A percentile compares a stretch with the other conserved stretches of the same genome.
phyloP scores from a whole-genome alignment of 108 stramenopile genomes.

The Nitzschia sp. region DNA sequence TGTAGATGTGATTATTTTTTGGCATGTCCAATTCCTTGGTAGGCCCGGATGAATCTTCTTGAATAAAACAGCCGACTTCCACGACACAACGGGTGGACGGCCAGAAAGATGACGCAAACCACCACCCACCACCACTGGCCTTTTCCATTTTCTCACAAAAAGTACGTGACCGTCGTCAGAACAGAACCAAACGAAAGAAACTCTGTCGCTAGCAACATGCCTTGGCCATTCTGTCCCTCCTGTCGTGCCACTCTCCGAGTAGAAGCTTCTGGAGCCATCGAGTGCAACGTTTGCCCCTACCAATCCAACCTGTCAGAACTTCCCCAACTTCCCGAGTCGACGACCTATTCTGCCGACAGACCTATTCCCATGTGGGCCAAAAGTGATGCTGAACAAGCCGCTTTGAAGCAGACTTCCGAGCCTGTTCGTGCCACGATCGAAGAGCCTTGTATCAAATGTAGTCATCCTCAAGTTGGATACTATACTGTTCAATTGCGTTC shows the following conservation, averaged over 20 bases:
- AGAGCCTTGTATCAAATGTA: conserved; percentile 95
- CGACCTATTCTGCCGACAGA: conserved; percentile 67
- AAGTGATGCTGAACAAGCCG: conserved; percentile 71
- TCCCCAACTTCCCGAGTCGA: conserved; percentile 51
- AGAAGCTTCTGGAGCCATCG: conserved; percentile 58
- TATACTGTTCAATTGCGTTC: conserved; percentile 97
- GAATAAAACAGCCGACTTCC: too few species aligned
- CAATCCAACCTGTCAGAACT: conserved; percentile 63
- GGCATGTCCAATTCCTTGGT: too few species aligned
- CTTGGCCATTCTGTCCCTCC: conserved; percentile 83
- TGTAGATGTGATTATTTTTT: too few species aligned
- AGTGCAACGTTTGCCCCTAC: conserved; percentile 70
- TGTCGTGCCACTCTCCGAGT: conserved; percentile 72
- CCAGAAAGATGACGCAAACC: background rate
- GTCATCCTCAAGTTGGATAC: conserved; percentile 88
- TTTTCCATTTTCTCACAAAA: too few species aligned
- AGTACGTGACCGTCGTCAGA: too few species aligned
- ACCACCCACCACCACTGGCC: too few species aligned
- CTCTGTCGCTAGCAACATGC: conserved; percentile 33
- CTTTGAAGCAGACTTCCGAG: conserved; percentile 52
- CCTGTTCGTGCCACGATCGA: conserved; percentile 90
- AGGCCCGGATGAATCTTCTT: too few species aligned
- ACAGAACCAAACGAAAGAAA: background rate
- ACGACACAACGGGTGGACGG: too few species aligned
- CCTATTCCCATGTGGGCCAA: conserved; percentile 86